A percentile compares a stretch with the other conserved stretches of the same genome.
Evolutionary conservation across 1,284 basidiomycete genomes (phyloP).

Genomic region (Schizophyllum amplum): DNA sequence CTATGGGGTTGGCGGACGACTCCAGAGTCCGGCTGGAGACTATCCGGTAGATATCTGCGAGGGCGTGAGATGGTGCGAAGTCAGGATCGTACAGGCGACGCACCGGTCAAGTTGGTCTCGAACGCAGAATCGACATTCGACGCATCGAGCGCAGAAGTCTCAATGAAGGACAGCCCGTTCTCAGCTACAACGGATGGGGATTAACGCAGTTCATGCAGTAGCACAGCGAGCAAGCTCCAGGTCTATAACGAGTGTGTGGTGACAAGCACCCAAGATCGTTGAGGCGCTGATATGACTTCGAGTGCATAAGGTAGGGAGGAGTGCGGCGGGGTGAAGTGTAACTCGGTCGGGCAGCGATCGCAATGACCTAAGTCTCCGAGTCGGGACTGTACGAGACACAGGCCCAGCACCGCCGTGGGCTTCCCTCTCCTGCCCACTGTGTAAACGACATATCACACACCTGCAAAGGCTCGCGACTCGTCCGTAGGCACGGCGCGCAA

Average conservation of each 20-base stretch:
- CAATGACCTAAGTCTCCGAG: no score
- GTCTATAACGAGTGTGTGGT: no score
- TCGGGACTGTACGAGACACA: no score
- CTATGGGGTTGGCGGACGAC: conserved; percentile 50
- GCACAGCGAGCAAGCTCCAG: not conserved
- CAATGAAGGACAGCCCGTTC: conserved; percentile 76
- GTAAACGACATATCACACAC: conserved; percentile 22
- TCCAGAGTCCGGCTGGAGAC: conserved; percentile 76
- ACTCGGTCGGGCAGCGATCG: no score
- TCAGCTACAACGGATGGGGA: no score
- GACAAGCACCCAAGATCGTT: no score
- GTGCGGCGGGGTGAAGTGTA: no score
- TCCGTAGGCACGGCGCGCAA: conserved; percentile 79
- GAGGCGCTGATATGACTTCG: no score
- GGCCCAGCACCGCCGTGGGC: no score
- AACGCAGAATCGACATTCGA: conserved; percentile 83
- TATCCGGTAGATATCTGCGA: conserved; percentile 70
- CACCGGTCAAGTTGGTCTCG: conserved; percentile 79
- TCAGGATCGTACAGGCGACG: not conserved
- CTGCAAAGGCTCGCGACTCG: conserved; percentile 60
- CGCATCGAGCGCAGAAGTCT: conserved; percentile 86
- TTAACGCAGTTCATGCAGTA: not conserved
- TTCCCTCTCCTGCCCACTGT: no score
- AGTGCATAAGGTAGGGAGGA: no score
- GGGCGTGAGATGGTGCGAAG: not conserved